Evolutionary conservation across 768 basidiomycete species (phyloP), one percentile per base, ranked within the genome.

Genomic region (Mycena haematopus): DNA sequence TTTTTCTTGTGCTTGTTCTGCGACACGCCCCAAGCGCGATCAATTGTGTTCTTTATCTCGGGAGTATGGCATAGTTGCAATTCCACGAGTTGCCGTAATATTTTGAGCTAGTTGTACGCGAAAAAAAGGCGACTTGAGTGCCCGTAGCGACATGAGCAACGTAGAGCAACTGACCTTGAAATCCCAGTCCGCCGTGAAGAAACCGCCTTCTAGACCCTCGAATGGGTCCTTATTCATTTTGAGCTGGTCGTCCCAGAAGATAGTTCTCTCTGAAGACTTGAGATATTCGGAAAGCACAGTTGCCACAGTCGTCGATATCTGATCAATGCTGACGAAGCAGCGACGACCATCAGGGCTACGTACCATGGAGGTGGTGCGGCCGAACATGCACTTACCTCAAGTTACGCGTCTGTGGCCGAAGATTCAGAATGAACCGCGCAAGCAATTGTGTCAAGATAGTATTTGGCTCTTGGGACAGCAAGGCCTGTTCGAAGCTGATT

Each of bases 351-450:
- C 69, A 76, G 72, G 72, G 66, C 69, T 65, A 70, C 66, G 70
- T 66, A 75, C 68, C 68, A 71, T 68, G 55, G 65, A 67, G 62
- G 65, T 66, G 72, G 68, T 58, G 62, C 66, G 69, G 67, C 59
- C 51, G 62, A 76, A 75, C 73, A 74, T 74, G 76, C 75, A 74
- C 86, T 77, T 77, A 91, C 92, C 89, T 91, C 76, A 92, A 82
- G 82, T 93, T 93, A 89, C 92, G 90, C 87, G 92, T 90, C 75
- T 89, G 89, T 21, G 93, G 92, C 72, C 87, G 86, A 69, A 95
- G 84, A 76, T 92, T 93, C 69, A 88, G 80, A 69, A 95, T 83
- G 74, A 95, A 94, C 62, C 87, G 85, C 61, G 81, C 81, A 22
- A 95, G 86, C 69, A 94, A 79, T 71, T 85, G 83, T 46, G 86